Evolutionary conservation across 352 stramenopile genomes (phyloP), one percentile per base, ranked within the genome.

Genomic region (Phytophthora tentaculata): DNA sequence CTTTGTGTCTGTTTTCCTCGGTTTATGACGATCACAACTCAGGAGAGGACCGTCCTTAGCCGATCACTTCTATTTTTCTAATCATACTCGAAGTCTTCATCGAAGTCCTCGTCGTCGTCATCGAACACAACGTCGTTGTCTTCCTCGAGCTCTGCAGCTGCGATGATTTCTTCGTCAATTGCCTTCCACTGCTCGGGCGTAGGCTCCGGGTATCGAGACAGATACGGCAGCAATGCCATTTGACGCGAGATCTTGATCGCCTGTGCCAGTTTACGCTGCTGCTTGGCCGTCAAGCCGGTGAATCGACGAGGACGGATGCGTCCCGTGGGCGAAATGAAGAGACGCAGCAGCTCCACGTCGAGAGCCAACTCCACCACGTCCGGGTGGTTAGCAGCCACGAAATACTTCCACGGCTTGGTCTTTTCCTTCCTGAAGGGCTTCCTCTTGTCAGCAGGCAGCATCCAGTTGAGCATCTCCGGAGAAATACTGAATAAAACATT

Each of bases 381-480:
- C 29, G 71, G 65, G 74, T 93, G 85, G 69, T 91, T 88, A 49
- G 81, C 83, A 48, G 81, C 75, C 24, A 90, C 82, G 67, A 90
- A 90, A 73, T 91, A 91, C 77, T 93, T 91, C 79, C 80, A 88
- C 32, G 85, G 85, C 75, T 93, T 93, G 45, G 79, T 73, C 54
- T 76, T 77, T 56, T 77, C 76, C 74, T 82, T 85, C 24, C 47
- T 61, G 23, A 90, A 80, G 19, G 82, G 77, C 74, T 81, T 74
- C 69, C 81, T 79, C 74, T 92, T 81, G 50, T 89, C 76, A 0
- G 67, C 64, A 20, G 86, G 86, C 23, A 84, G 65, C 86, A 94
- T 94, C 86, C 86, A 94, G 71, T 94, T 94, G 44, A 92, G 80
- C 84, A 92, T 92, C 61, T 92, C 86, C 0, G 86, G 86, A 14